Conservation (phyloP, 441 rosid genomes). For the Mallotus japonicus region DNA sequence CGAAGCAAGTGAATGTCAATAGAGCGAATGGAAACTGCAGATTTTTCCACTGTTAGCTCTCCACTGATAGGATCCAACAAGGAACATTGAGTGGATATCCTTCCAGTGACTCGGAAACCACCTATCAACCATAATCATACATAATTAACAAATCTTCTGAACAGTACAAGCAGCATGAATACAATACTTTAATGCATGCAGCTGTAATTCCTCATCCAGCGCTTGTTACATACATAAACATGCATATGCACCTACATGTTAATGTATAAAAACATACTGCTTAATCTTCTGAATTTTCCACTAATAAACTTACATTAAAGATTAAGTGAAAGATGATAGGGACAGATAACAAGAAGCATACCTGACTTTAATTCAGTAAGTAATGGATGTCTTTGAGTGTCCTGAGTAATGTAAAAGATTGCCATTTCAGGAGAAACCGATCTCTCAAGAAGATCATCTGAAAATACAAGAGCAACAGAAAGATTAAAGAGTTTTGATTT, state of each 20-base stretch:
- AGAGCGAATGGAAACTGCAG: slow-evolving; percentile 66
- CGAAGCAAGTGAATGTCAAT: slow-evolving; percentile 71
- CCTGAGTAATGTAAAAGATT: slow-evolving; percentile 82
- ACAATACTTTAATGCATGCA: background rate
- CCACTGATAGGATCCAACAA: slow-evolving; percentile 75
- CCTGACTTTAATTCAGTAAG: slow-evolving; percentile 80
- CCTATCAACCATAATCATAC: slow-evolving; percentile 41
- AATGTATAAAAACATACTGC: background rate
- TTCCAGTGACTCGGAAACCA: slow-evolving; percentile 81
- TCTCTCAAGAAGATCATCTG: slow-evolving; percentile 63
- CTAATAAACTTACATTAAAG: background rate
- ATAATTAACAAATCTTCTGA: slow-evolving; percentile 14
- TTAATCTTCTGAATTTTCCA: background rate
- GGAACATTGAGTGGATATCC: slow-evolving; percentile 64
- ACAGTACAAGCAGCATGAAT: background rate
- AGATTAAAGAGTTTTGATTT: slow-evolving; percentile 18
- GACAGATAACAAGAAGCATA: slow-evolving; percentile 23
- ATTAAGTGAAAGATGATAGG: background rate
- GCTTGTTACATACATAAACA: background rate
- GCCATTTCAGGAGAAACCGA: slow-evolving; percentile 78
- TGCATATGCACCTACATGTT: background rate
- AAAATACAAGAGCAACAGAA: slow-evolving; percentile 14
- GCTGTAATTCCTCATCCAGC: slow-evolving; percentile 9
- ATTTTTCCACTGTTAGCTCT: slow-evolving; percentile 70
- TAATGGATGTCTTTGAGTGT: slow-evolving; percentile 80